Conservation (phyloP, 768 basidiomycete genomes). For the Cantharellus cinnabarinus region DNA sequence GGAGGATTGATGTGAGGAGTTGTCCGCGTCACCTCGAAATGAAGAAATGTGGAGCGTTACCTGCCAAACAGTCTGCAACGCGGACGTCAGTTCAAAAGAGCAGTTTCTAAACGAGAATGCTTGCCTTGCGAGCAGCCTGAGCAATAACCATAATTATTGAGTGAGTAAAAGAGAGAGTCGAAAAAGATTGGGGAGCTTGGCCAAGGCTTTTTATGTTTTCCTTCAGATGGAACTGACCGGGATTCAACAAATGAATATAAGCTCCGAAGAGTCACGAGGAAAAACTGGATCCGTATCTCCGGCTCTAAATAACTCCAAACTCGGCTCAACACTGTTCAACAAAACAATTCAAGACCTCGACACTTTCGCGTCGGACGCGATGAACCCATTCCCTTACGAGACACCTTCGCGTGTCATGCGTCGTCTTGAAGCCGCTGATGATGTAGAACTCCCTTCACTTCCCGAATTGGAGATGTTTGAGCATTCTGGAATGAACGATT, state of each 20-base stretch:
- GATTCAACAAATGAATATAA: no score
- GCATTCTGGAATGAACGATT: slow-evolving; percentile 20
- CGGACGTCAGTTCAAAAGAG: not conserved
- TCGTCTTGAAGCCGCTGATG: slow-evolving; percentile 57
- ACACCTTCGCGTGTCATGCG: slow-evolving; percentile 75
- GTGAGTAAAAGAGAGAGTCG: not conserved
- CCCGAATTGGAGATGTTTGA: slow-evolving; percentile 59
- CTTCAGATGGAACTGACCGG: no score
- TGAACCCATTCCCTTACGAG: slow-evolving; percentile 19
- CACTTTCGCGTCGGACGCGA: no score
- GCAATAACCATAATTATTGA: not conserved
- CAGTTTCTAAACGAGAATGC: not conserved
- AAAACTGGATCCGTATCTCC: no score
- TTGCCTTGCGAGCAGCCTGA: not conserved
- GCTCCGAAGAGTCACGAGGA: no score
- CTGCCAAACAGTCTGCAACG: not conserved
- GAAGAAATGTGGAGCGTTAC: not conserved
- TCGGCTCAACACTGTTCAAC: no score
- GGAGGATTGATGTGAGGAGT: not conserved
- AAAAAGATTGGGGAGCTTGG: not conserved
- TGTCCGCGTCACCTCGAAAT: not conserved
- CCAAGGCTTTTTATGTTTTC: no score
- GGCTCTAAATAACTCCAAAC: no score
- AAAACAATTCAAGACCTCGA: no score
- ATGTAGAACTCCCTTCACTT: slow-evolving; percentile 59